Evolutionary conservation across 176 grass and related monocot species (phyloP), one percentile per base, ranked within the genome.

Genomic region (Eleusine coracana): DNA sequence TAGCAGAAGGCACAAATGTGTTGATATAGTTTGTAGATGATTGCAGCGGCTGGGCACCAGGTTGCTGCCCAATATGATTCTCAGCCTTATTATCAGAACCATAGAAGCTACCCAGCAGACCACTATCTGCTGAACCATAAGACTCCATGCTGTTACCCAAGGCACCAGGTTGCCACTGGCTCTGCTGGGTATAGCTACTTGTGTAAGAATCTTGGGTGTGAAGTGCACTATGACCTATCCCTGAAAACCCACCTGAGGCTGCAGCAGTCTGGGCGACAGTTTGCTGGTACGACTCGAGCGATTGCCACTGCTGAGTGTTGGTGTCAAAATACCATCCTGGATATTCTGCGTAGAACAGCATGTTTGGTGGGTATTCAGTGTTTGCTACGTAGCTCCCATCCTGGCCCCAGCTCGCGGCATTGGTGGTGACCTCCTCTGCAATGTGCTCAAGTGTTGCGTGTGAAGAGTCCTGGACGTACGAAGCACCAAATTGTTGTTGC

Each of bases 251-350:
- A 85, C 50, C 77, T 55, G 39, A 55, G 68, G 71, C 2, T 80
- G 87, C 71, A 38, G 74, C 50, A 34, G 55, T 66, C 66, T 90
- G 90, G 7, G 40, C 0, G 21, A 48, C 38, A 50, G 17, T 44
- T 81, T 89, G 88, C 27, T 89, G 83, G 75, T 98, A 98, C 52
- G 80, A 88, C 68, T 95, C 90, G 10, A 98, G 90, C 14, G 82
- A 39, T 44, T 85, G 74, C 96, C 96, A 98, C 63, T 90, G 81
- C 69, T 93, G 92, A 14, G 82, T 95, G 73, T 71, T 95, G 54
- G 90, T 91, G 72, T 98, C 96, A 50, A 84, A 95, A 60, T 95
- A 98, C 88, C 89, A 95, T 73, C 90, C 92, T 37, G 92, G 92
- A 72, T 93, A 98, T 66, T 93, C 88, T 72, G 92, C 75, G 29